These are phyloP conservation scores for Polyplosphaeria fusca DNA, from an alignment of 495 filamentous ascomycete genomes.

Conservation along the genomic window DNA sequence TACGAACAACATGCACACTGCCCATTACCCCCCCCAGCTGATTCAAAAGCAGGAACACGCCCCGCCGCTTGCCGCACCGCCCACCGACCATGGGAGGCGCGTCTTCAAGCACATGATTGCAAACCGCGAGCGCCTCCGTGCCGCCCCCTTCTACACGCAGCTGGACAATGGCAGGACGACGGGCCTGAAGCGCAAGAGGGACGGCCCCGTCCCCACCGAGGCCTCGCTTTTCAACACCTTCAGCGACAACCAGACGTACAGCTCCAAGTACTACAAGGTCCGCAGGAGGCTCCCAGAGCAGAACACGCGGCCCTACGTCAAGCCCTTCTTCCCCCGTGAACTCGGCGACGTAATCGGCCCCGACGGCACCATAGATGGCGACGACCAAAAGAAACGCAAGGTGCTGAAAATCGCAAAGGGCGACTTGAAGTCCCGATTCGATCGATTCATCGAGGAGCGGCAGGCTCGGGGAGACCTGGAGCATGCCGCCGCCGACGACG, in stretches of 20 bases:
- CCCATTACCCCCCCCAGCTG: conserved; percentile 14
- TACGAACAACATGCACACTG: conserved; percentile 12
- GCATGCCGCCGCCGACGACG: conserved; percentile 12
- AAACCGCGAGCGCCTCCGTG: conserved; percentile 53
- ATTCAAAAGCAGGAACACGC: conserved; percentile 1
- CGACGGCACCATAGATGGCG: conserved; percentile 40
- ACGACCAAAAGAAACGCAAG: conserved; percentile 32
- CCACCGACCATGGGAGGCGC: conserved; percentile 34
- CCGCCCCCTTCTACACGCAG: conserved; percentile 58
- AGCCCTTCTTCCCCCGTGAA: too few relatives aligned
- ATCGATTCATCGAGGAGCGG: conserved; percentile 32
- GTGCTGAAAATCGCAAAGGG: conserved; percentile 14
- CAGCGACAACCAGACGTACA: conserved; percentile 58
- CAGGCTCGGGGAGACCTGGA: conserved; percentile 33
- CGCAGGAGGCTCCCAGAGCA: conserved; percentile 50
- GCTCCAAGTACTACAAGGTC: conserved; percentile 55
- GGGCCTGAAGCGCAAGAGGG: conserved; percentile 39
- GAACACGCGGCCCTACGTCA: conserved; percentile 50
- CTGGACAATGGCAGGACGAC: conserved; percentile 43
- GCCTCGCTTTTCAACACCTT: conserved; percentile 52
- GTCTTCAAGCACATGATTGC: conserved; percentile 47
- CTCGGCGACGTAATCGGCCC: conserved; percentile 47
- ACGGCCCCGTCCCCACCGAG: conserved; percentile 40
- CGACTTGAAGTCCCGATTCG: conserved; percentile 1
- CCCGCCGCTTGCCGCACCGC: conserved; percentile 35